Base-by-base conservation (phyloP, 768 basidiomycete species). In the Artomyces pyxidatus region DNA sequence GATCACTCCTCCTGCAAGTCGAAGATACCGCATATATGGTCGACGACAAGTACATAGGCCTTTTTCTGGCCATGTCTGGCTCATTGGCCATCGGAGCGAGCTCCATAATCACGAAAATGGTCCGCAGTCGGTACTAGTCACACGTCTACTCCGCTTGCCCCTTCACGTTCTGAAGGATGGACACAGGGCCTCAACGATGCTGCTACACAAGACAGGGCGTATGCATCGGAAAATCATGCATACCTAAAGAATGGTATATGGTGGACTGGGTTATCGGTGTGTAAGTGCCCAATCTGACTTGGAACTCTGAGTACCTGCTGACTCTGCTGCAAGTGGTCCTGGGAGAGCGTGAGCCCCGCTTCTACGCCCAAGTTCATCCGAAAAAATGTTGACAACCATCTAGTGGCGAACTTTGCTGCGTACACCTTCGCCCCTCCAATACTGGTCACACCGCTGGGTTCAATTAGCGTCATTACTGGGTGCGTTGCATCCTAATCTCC, bases 31-130 rank as follows among this genome's bases (percentile, higher is more conserved):
- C 29, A 29, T 26, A 46, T 41, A 85, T 87, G 82, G 70, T 91
- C 23, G 90, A 96, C 59, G 95, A 96, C 71, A 96, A 93, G 71
- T 95, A 92, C 64, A 90, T 97, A 42, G 96, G 96, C 27, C 78
- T 99, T 45, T 76, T 80, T 22, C 80, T 99, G 48, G 94, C 96
- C 46, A 68, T 98, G 42, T 81, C 83, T 17, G 80, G 90, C 57
- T 87, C 88, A 11, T 61, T 88, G 22, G 83, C 87, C 51, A 98
- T 98, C 57, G 95, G 96, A 42, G 88, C 86, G 32, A 95, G 92
- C 66, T 96, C 93, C 65, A 96, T 99, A 62, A 95, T 99, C 63
- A 99, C 95, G n/a, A 99, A 99, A 80, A 98, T 96, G 85, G 95
- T 88, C 44, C 56, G 68, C 41, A 14, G 45, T 16, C 46, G 38